Evolutionary conservation across 129 eudicot species (phyloP).

Genomic region (Lonicera japonica): DNA sequence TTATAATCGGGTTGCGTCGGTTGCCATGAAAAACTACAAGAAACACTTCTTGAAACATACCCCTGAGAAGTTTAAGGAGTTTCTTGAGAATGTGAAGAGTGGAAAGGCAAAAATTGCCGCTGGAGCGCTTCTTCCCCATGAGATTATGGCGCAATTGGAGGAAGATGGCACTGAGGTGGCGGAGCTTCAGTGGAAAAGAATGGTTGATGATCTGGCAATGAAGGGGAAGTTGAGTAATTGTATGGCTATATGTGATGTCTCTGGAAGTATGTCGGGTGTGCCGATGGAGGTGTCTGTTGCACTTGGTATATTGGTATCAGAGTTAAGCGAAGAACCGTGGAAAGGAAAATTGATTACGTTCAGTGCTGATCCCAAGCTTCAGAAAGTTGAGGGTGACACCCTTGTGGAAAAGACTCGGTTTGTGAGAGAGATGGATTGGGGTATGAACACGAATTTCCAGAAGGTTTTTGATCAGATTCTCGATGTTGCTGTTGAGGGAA

Average conservation of each 20-base stretch:
- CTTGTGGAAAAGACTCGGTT: not conserved
- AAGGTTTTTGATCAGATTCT: not conserved
- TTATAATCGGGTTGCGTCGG: not conserved
- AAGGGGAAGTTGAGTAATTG: constrained; percentile 7
- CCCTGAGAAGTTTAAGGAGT: not conserved
- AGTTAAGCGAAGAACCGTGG: constrained; percentile 4
- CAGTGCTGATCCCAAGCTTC: not conserved
- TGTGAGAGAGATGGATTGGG: constrained; percentile 3
- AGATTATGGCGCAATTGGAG: not conserved
- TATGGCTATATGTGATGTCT: constrained; percentile 12
- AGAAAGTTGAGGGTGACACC: constrained; percentile 3
- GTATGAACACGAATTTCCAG: constrained; percentile 3
- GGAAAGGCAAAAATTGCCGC: not conserved
- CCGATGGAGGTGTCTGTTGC: constrained; percentile 5
- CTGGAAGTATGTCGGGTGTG: constrained; percentile 1
- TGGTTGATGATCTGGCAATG: not conserved
- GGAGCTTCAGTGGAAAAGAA: constrained; percentile 11
- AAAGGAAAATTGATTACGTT: constrained; percentile 1
- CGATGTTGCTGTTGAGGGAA: not conserved
- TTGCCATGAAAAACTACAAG: not conserved
- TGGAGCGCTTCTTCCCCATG: not conserved
- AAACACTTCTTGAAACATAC: not conserved
- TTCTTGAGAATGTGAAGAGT: not conserved
- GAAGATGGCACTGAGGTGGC: not conserved
- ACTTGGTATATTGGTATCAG: not conserved